Evolutionary conservation across 768 basidiomycete genomes (phyloP), one percentile per base, ranked within the genome.

Genomic region (Amanita rimosa): DNA sequence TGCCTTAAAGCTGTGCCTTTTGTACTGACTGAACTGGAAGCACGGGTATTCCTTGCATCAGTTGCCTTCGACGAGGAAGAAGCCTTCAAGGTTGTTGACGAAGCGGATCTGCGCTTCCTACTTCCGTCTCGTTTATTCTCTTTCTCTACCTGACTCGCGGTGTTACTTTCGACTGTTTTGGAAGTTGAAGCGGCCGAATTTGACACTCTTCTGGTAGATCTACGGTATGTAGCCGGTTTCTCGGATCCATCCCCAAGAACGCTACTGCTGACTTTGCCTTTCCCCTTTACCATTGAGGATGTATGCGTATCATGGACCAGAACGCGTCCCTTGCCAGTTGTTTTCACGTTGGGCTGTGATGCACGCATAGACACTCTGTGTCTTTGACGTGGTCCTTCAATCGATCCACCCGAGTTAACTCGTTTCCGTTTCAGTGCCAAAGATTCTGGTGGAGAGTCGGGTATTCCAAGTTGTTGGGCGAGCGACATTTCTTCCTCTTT

Each of bases 241-340:
- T 33, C 47, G 6, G 29, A 3, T 13, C 6, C 24, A 13, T 7
- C 31, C 19, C 17, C 38, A 11, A 7, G 35, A 29, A 16, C 31
- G 19, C 39, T 33, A 22, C 39, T 61, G 54, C 72, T 76, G 27
- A 56, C 62, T 57, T 72, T 74, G 52, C 68, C 68, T 48, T 64
- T 68, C 34, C 65, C 58, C 24, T 65, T 53, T 14, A 66, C 52
- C 52, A n/a, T 49, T 29, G 16, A 44, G 42, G 48, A 21, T 42
- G 57, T 60, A 53, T 63, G 65, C 1, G 62, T 52, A 22, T 69
- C 64, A 4, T 62, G 55, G 47, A 61, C 55, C 22, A 64, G 58
- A 4, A 64, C 62, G 19, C 62, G 51, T 26, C 58, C 58, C 51
- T 61, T 57, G 24, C 55, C 46, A 19, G 55, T 52, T 8, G 45